Percentiles rank a stretch among this genome's conserved stretches.
phyloP scores from a whole-genome alignment of 352 stramenopile species.

The Pythium pyrilobum region DNA sequence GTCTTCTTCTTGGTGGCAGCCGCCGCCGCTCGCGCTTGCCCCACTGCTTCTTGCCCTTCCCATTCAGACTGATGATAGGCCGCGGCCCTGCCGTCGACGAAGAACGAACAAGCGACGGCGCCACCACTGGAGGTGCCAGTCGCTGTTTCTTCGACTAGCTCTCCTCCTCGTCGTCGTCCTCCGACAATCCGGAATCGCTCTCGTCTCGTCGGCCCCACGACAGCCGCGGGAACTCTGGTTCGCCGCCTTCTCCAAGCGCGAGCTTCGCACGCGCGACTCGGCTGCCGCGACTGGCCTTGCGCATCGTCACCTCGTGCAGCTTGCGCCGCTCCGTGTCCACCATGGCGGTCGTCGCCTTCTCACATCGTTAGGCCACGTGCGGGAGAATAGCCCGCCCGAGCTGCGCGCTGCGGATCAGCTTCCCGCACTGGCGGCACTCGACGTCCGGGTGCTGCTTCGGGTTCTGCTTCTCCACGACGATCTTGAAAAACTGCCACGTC shows the following conservation, averaged over 20 bases:
- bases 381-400: constrained; percentile 1
- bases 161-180: too few species aligned
- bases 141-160: too few species aligned
- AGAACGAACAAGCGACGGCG: too few species aligned
- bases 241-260: not conserved
- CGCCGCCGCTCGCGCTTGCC: too few species aligned
- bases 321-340: not conserved
- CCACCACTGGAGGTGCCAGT: too few species aligned
- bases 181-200: too few species aligned
- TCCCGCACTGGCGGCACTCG: not conserved
- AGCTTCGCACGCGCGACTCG: not conserved
- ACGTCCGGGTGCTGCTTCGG: not conserved
- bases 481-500: not conserved
- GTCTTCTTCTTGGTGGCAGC: too few species aligned
- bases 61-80: too few species aligned
- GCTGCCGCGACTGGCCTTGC: not conserved
- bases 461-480: not conserved
- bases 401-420: not conserved
- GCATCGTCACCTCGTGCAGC: not conserved
- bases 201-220: too few species aligned
- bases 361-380: not conserved
- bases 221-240: too few species aligned
- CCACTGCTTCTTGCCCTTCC: too few species aligned
- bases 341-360: not conserved
- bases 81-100: too few species aligned